Evolutionary conservation across 257 asterid species (phyloP).

Genomic region (Jasminum sambac): DNA sequence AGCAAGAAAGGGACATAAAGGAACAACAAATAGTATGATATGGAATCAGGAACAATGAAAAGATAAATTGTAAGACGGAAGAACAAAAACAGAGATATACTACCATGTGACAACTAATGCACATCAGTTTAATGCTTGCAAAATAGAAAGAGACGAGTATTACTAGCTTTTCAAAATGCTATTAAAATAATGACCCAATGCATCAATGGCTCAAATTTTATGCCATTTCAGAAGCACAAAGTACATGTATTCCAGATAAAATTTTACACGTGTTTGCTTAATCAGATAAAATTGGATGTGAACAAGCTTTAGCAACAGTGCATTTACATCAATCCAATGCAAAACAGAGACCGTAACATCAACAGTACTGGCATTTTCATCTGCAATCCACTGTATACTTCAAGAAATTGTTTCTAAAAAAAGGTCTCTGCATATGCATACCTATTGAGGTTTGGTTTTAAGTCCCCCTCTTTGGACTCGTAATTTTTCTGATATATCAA

Average conservation of each 20-base stretch:
- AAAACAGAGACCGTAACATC: not conserved
- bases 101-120: constrained; percentile 1
- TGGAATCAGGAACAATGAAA: not conserved
- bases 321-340: not conserved
- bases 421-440: not conserved
- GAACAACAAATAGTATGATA: constrained; percentile 7
- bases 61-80: not conserved
- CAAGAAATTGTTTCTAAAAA: not conserved
- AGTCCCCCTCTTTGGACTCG: no score
- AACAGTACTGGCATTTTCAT: not conserved
- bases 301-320: not conserved
- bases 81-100: not conserved
- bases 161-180: constrained; percentile 13
- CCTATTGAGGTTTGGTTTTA: no score
- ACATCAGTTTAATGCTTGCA: constrained; percentile 3
- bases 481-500: no score
- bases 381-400: not conserved
- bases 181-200: constrained; percentile 13
- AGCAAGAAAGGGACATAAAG: not conserved
- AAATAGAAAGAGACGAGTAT: not conserved
- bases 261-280: not conserved
- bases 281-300: not conserved
- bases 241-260: constrained; percentile 1
- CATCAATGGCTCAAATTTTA: not conserved
- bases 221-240: constrained; percentile 16